These are phyloP conservation scores for Chrysoporthe deuterocubensis DNA, from an alignment of 2,329 filamentous ascomycete species.

Conservation along the genomic window DNA sequence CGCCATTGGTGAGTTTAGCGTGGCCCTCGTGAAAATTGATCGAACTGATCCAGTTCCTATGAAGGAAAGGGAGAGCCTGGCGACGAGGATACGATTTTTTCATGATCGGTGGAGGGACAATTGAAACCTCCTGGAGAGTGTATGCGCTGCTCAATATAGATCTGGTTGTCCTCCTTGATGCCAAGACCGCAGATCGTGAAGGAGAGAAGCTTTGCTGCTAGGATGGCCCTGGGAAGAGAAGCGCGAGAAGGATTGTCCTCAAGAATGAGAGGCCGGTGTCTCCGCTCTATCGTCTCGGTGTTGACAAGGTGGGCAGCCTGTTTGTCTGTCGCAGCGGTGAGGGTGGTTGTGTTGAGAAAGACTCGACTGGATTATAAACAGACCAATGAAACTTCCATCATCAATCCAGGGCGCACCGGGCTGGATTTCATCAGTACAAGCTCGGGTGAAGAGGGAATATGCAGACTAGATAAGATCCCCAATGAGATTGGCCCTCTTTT, in stretches of 20 bases:
- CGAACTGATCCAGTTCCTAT: conserved; percentile 57
- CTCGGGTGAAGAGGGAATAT: not conserved
- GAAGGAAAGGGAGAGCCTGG: conserved; percentile 57
- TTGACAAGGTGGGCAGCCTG: not conserved
- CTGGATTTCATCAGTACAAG: conserved; percentile 9
- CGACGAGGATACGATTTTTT: conserved; percentile 50
- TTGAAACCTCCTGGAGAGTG: not conserved
- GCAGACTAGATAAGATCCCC: not conserved
- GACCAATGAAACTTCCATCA: conserved; percentile 11
- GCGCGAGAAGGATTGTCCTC: not conserved
- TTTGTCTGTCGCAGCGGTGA: not conserved
- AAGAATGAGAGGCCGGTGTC: not conserved
- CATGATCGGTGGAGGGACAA: conserved; percentile 45
- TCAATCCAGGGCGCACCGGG: not conserved
- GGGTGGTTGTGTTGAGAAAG: not conserved
- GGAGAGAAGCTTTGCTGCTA: not conserved
- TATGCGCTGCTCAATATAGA: not conserved
- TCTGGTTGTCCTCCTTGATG: not conserved
- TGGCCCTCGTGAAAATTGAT: conserved; percentile 46
- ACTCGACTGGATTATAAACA: conserved; percentile 10
- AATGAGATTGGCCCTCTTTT: not conserved
- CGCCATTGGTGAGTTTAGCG: conserved; percentile 31
- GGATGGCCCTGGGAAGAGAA: not conserved
- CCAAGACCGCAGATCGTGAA: not conserved
- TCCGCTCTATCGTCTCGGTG: not conserved